phyloP scores from a whole-genome alignment of 2,329 filamentous ascomycete species.

The Lojkania enalia region DNA sequence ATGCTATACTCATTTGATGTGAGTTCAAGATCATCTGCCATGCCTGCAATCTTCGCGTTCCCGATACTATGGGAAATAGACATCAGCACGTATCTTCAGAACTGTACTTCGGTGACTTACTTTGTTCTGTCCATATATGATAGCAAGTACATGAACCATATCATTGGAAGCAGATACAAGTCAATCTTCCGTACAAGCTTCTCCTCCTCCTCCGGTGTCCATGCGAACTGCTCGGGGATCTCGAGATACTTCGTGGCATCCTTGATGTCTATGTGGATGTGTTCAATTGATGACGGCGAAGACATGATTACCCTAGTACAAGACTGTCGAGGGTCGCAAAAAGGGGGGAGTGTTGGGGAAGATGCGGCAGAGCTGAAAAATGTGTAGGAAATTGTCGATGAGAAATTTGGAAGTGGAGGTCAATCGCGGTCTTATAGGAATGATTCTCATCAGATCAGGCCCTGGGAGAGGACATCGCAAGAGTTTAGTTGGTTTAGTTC shows the following conservation, averaged over 20 bases:
- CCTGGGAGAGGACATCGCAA: conserved; percentile 9
- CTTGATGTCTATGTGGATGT: conserved; percentile 21
- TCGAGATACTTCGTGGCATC: conserved; percentile 49
- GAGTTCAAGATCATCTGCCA: conserved; percentile 52
- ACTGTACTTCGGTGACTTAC: conserved; percentile 16
- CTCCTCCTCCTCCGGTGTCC: conserved; percentile 55
- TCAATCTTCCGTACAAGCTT: conserved; percentile 55
- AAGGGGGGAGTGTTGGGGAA: neutral
- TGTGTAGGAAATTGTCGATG: neutral
- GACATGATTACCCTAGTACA: conserved; percentile 20
- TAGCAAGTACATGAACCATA: conserved; percentile 56
- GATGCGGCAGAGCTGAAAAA: neutral
- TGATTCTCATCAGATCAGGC: conserved; percentile 15
- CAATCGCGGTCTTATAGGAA: conserved; percentile 30
- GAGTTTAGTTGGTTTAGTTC: conserved; percentile 22
- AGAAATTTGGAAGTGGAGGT: neutral
- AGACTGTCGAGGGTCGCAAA: neutral
- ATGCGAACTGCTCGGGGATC: conserved; percentile 48
- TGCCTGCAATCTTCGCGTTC: conserved; percentile 57
- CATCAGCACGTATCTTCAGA: neutral
- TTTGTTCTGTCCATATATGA: conserved; percentile 52
- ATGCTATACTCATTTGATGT: conserved; percentile 56
- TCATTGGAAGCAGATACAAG: conserved; percentile 50
- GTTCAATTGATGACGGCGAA: conserved; percentile 27
- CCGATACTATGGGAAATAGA: conserved; percentile 44